Conservation (phyloP, 108 stramenopile species). For the Conticribra guillardii region DNA sequence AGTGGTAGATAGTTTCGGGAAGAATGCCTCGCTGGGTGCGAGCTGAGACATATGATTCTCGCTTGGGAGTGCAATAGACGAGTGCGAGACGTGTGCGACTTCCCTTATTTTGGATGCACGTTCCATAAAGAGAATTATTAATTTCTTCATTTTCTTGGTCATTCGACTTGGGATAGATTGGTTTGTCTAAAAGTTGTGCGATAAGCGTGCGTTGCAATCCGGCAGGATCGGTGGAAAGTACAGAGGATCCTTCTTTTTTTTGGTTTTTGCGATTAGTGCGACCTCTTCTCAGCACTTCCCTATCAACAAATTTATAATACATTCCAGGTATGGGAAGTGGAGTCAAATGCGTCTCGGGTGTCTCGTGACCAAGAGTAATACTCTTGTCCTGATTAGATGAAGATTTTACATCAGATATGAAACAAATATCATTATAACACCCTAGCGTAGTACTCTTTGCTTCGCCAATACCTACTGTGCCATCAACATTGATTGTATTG, state of each 20-base stretch:
- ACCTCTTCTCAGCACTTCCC: slow-evolving; percentile 5
- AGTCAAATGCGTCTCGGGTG: slow-evolving; percentile 22
- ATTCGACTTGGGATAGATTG: slow-evolving; percentile 10
- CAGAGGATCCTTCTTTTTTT: slow-evolving; percentile 20
- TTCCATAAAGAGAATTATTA: neutral
- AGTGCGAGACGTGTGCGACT: slow-evolving; percentile 30
- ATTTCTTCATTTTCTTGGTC: neutral
- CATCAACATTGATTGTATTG: no score
- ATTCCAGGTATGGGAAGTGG: slow-evolving; percentile 48
- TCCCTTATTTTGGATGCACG: slow-evolving; percentile 6
- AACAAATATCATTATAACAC: slow-evolving; percentile 38
- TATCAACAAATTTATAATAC: slow-evolving; percentile 42
- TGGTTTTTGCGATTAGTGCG: slow-evolving; percentile 1
- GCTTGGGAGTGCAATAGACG: slow-evolving; percentile 47
- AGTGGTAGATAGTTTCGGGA: slow-evolving; percentile 50
- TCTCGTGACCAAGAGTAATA: no score
- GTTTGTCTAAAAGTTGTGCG: slow-evolving; percentile 42
- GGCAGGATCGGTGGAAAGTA: slow-evolving; percentile 36
- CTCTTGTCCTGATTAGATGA: slow-evolving; percentile 12
- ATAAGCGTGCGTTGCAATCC: slow-evolving; percentile 30
- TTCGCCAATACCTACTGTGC: neutral
- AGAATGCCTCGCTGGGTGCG: slow-evolving; percentile 33
- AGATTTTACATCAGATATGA: slow-evolving; percentile 36
- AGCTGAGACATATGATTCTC: slow-evolving; percentile 33
- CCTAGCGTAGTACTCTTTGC: slow-evolving; percentile 4